Evolutionary conservation across 108 stramenopile species (phyloP).

Genomic region (Conticribra weissflogii): DNA sequence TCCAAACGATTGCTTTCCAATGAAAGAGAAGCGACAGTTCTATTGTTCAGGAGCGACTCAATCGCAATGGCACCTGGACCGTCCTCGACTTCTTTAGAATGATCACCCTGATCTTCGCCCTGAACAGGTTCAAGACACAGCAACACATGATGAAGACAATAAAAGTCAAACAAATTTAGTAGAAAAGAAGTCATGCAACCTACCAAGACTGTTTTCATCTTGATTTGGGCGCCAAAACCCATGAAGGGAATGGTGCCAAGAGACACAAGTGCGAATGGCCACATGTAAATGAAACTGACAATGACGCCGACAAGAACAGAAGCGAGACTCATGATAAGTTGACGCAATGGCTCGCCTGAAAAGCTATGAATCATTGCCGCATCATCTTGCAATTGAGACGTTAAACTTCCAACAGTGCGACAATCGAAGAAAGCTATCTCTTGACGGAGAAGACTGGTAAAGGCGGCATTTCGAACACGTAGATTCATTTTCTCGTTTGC

Average conservation of each 20-base stretch:
- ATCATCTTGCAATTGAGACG: conserved; percentile 68
- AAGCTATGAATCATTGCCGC: conserved; percentile 64
- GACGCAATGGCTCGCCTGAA: conserved; percentile 66
- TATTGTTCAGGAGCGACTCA: conserved; percentile 63
- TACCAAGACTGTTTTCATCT: conserved; percentile 63
- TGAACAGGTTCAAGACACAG: too few species aligned
- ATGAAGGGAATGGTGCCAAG: conserved; percentile 64
- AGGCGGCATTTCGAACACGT: conserved; percentile 63
- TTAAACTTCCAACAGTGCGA: conserved; percentile 53
- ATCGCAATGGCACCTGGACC: conserved; percentile 61
- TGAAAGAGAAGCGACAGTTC: conserved; percentile 66
- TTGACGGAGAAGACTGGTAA: conserved; percentile 50
- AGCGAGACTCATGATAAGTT: conserved; percentile 47
- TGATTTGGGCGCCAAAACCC: conserved; percentile 58
- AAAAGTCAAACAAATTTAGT: too few species aligned
- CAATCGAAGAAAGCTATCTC: conserved; percentile 62
- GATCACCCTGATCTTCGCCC: conserved; percentile 48
- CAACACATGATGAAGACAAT: too few species aligned
- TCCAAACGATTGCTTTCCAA: conserved; percentile 42
- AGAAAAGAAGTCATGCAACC: too few species aligned
- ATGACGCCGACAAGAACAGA: conserved; percentile 64
- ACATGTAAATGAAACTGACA: conserved; percentile 69
- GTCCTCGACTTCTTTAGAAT: conserved; percentile 28
- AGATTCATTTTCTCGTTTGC: conserved; percentile 69
- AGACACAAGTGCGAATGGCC: conserved; percentile 55